A percentile compares a stretch with the other conserved stretches of the same genome.
Evolutionary conservation across 495 filamentous ascomycete species (phyloP).

Genomic region (Aspergillus saccharolyticus): DNA sequence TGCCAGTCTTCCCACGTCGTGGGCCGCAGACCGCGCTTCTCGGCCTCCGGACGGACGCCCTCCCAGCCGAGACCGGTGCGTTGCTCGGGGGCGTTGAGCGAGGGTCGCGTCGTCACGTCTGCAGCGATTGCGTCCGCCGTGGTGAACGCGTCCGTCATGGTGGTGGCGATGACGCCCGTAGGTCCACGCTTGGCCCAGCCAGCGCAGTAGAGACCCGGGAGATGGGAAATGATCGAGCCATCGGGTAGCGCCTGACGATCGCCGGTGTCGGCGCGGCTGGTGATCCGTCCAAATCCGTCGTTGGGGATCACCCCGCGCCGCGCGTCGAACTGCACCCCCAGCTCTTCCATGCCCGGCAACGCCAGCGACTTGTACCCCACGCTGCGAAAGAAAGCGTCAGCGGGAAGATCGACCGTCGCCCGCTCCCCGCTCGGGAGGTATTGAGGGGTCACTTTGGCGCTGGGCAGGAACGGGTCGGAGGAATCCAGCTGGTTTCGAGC

Average conservation of each 20-base stretch:
- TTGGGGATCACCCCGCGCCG: conserved; percentile 74
- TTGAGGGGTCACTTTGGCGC: conserved; percentile 38
- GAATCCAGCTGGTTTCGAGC: conserved; percentile 53
- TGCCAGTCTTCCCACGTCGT: conserved; percentile 81
- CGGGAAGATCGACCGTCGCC: conserved; percentile 50
- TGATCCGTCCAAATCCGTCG: conserved; percentile 73
- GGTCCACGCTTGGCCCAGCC: conserved; percentile 97
- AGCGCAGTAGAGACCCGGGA: conserved; percentile 86
- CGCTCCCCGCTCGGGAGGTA: conserved; percentile 30
- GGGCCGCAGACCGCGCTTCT: conserved; percentile 41
- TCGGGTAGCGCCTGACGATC: conserved; percentile 27
- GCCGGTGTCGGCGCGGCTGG: conserved; percentile 27
- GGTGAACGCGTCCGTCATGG: conserved; percentile 90
- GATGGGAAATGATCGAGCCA: conserved; percentile 37
- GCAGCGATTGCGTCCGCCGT: conserved; percentile 75
- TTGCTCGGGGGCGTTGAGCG: conserved; percentile 40
- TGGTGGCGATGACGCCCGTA: conserved; percentile 91
- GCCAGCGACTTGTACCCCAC: conserved; percentile 86
- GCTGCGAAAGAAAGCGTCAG: conserved; percentile 75
- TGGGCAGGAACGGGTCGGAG: conserved; percentile 41
- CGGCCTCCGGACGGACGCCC: conserved; percentile 53
- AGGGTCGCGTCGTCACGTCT: conserved; percentile 57
- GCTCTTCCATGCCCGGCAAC: conserved; percentile 67
- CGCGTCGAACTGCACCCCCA: conserved; percentile 74
- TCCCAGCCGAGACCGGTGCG: conserved; percentile 68